phyloP scores from a whole-genome alignment of 768 basidiomycete genomes.

The Aureoboletus auriporus region DNA sequence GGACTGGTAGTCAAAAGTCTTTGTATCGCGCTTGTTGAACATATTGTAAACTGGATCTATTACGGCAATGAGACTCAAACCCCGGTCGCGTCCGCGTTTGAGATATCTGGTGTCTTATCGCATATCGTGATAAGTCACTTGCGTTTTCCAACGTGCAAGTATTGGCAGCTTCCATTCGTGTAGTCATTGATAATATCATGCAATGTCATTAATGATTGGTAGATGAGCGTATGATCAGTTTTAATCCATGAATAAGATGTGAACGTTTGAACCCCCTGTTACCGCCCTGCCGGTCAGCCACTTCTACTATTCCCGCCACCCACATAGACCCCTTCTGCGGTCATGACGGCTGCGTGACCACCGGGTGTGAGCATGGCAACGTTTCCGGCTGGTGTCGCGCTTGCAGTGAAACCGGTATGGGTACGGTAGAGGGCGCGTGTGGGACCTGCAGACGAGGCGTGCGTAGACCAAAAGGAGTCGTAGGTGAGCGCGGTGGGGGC shows the following conservation, averaged over 20 bases:
- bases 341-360: slow-evolving; percentile 29
- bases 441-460: slow-evolving; percentile 31
- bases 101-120: too few relatives aligned
- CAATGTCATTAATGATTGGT: slow-evolving; percentile 10
- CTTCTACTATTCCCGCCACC: slow-evolving; percentile 18
- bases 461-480: slow-evolving; percentile 62
- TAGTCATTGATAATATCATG: background rate
- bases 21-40: background rate
- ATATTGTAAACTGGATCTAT: background rate
- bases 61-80: background rate
- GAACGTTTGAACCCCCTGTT: background rate
- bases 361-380: slow-evolving; percentile 31
- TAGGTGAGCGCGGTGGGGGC: slow-evolving; percentile 43
- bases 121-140: background rate
- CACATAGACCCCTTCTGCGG: slow-evolving; percentile 30
- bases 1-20: background rate
- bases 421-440: slow-evolving; percentile 30
- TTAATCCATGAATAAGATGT: slow-evolving; percentile 18
- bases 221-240: slow-evolving; percentile 23
- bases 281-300: background rate
- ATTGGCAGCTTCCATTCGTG: background rate
- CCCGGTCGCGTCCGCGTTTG: too few relatives aligned
- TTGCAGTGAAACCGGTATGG: slow-evolving; percentile 26
- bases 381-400: slow-evolving; percentile 22
- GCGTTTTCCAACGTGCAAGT: too few relatives aligned